Percentiles rank a stretch among this genome's conserved stretches.
Conservation (phyloP, 2,329 filamentous ascomycete genomes). For the Fusarium sp. region DNA sequence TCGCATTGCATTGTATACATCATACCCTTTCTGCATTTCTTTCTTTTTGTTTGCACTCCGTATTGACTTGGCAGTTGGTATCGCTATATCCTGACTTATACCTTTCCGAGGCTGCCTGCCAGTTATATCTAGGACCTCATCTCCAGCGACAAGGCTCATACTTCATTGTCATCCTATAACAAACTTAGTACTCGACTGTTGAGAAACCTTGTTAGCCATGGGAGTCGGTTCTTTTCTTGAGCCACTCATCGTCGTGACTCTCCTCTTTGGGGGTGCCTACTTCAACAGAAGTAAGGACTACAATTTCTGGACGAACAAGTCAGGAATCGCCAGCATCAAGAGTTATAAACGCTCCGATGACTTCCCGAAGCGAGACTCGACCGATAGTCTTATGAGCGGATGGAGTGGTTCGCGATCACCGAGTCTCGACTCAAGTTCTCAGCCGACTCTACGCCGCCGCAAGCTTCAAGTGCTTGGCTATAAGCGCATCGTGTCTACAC, state of each 20-base stretch:
- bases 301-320: conserved; percentile 41
- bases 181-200: neutral
- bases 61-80: neutral
- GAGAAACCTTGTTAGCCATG: conserved; percentile 43
- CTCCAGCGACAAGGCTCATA: neutral
- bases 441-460: conserved; percentile 46
- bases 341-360: conserved; percentile 48
- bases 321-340: conserved; percentile 32
- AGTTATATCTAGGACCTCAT: neutral
- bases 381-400: conserved; percentile 40
- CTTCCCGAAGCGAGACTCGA: conserved; percentile 38
- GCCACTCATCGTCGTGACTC: conserved; percentile 55
- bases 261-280: conserved; percentile 57
- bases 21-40: neutral
- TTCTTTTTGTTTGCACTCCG: neutral
- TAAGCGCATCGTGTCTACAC: conserved; percentile 45
- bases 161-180: neutral
- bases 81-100: neutral
- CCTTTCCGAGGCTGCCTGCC: neutral
- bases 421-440: conserved; percentile 42
- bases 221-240: conserved; percentile 54
- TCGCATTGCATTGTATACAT: neutral
- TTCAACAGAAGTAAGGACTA: conserved; percentile 56
- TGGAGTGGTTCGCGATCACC: conserved; percentile 44
- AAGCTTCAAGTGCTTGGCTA: conserved; percentile 49